A percentile compares a stretch with the other conserved stretches of the same genome.
Evolutionary conservation across 495 filamentous ascomycete genomes (phyloP).

Genomic region (Neurospora intermedia): DNA sequence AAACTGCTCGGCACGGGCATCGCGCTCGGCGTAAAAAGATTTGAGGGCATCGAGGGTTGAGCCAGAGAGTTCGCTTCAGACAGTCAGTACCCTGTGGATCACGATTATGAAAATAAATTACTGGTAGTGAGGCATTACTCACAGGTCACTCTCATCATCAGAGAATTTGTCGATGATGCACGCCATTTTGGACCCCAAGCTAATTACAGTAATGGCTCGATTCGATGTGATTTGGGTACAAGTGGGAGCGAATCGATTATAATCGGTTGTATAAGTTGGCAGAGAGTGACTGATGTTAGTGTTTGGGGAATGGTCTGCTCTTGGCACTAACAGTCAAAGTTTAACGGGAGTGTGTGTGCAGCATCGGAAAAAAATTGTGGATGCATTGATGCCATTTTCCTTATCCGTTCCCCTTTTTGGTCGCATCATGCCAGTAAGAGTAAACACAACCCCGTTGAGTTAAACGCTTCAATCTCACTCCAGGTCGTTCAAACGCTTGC

Average conservation of each 20-base stretch:
- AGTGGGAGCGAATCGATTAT: neutral
- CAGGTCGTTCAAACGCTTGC: neutral
- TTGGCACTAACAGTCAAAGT: neutral
- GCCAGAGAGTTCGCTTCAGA: conserved; percentile 43
- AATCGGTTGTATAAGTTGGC: neutral
- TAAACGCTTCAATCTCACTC: neutral
- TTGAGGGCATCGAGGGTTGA: conserved; percentile 52
- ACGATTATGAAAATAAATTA: neutral
- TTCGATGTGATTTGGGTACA: neutral
- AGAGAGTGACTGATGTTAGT: neutral
- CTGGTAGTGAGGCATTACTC: conserved; percentile 8
- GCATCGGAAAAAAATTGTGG: neutral
- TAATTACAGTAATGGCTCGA: neutral
- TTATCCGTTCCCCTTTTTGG: neutral
- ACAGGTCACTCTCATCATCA: conserved; percentile 17
- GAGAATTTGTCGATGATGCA: neutral
- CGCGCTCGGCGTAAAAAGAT: conserved; percentile 59
- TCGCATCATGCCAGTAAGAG: neutral
- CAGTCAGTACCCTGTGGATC: neutral
- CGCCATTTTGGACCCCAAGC: neutral
- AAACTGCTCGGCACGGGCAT: conserved; percentile 50
- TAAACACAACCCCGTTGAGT: neutral
- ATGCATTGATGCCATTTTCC: neutral
- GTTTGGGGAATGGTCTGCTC: neutral
- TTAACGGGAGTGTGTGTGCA: neutral